Evolutionary conservation across 2,329 filamentous ascomycete species (phyloP), one percentile per base, ranked within the genome.

Genomic region (Bipolaris cookei): DNA sequence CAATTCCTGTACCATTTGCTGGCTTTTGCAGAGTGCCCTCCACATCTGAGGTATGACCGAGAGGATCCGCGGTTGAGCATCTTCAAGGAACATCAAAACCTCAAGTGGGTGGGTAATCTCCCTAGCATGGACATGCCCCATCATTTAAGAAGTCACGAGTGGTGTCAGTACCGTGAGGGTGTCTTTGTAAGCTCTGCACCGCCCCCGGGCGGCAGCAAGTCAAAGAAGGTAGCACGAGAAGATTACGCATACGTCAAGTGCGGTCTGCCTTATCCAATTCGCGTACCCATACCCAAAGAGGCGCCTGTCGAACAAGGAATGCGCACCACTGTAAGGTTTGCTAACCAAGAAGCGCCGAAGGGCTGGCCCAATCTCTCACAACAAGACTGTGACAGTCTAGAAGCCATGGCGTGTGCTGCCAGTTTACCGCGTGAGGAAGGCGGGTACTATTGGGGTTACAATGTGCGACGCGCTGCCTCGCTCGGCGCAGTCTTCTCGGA

Each of bases 361-460:
- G 61, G 59, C 8, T 77, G 74, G 70, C 74, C 75, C 1, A 44
- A 62, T 20, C 62, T 67, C 25, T 63, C 61, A 3, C 56, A 64
- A 39, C 37, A 61, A 6, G 61, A 71, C 11, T 68, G 69, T 18
- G 64, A 69, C 0, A 58, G 45, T 7, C 55, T 80, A 3, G 64
- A 68, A 2, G 86, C 85, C 1, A 83, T 87, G 51, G 84, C 88
- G 14, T 88, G 94, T 2, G 82, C 88, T 34, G 90, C 91, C 0
- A 80, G 84, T 23, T 79, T 83, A 3, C 92, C 92, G 1, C 84
- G 91, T 55, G 88, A 89, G 50, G 86, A 92, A 62, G 85, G 81
- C 1, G 92, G 92, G 0, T 95, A 92, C 76, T 96, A 93, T 78
- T 96, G 92, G 91, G 92, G 92, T 43, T 96, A 90, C 75, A 83